Evolutionary conservation across 345 rosid species (phyloP), one percentile per base, ranked within the genome.

Genomic region (Eutrema yunnanense): DNA sequence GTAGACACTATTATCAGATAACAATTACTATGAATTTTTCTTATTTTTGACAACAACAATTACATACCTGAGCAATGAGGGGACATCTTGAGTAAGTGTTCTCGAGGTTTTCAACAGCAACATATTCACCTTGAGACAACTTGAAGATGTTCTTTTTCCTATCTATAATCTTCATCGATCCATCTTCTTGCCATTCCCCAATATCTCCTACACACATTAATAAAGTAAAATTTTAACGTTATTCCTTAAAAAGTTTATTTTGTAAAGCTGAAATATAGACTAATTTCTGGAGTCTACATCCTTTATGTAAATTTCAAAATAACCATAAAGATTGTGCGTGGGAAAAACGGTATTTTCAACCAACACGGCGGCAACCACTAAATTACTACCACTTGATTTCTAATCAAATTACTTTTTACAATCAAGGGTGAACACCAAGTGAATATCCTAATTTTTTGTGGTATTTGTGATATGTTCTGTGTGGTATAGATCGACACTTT

Each of bases 61-160:
- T 43, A 43, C 83, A 16, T 83, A 87, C 98, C 81, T 90, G 91
- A 48, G 97, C 72, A 68, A 86, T 73, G 43, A 81, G 80, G 47
- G 96, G 88, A 78, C 97, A 89, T 59, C 88, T 86, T 33, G 82
- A 73, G 78, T 89, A 95, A 6, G 78, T 82, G 80, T 83, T 88
- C 65, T 95, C 99, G 4, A 95, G 78, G 57, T 73, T 90, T 82
- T 92, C 97, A 7, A 95, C 96, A 8, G 99, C 96, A 74, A 95
- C 86, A 60, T 95, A 95, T 86, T 95, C 99, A 22, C 96, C 97
- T 75, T 95, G 97, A 19, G 97, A 92, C 51, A 92, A 86, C 86
- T 92, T 92, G 69, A 95, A 95, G 66, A 95, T 92, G 81, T 94
- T 94, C 90, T 91, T 91, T 41, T 94, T 88, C 79, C 97, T 87